Evolutionary conservation across 202 grass and related monocot species (phyloP).

Genomic region (Bolboschoenoplectus hybrid): DNA sequence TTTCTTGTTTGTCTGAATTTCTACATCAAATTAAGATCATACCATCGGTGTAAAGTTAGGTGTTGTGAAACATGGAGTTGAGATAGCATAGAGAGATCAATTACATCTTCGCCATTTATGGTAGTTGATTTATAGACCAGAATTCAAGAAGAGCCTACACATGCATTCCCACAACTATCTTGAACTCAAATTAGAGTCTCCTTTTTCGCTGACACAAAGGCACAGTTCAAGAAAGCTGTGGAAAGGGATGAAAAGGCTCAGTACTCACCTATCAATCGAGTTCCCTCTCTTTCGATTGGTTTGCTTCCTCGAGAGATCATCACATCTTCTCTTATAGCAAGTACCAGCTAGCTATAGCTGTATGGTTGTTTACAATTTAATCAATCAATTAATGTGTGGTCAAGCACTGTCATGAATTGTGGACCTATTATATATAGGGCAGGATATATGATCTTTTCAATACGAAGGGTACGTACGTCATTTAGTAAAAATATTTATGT

Average conservation of each 20-base stretch:
- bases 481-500: slow-evolving; percentile 21
- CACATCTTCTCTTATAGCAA: slow-evolving; percentile 13
- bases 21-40: not conserved
- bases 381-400: not conserved
- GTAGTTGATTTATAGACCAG: not conserved
- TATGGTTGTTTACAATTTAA: not conserved
- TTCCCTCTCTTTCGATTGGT: not conserved
- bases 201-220: not conserved
- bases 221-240: slow-evolving; percentile 98
- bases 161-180: slow-evolving; percentile 37
- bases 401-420: slow-evolving; percentile 14
- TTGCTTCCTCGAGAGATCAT: not conserved
- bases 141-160: slow-evolving; percentile 30
- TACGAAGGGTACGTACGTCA: not conserved
- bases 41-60: not conserved
- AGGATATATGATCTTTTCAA: not conserved
- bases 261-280: not conserved
- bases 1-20: not conserved
- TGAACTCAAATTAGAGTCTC: slow-evolving; percentile 22
- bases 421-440: not conserved
- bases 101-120: not conserved
- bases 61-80: not conserved
- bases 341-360: not conserved
- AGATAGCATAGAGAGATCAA: not conserved
- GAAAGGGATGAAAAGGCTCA: slow-evolving; percentile 63